These are phyloP conservation scores for Pseudogymnoascus sp. DNA, from an alignment of 2,329 filamentous ascomycete genomes.

Conservation along the genomic window DNA sequence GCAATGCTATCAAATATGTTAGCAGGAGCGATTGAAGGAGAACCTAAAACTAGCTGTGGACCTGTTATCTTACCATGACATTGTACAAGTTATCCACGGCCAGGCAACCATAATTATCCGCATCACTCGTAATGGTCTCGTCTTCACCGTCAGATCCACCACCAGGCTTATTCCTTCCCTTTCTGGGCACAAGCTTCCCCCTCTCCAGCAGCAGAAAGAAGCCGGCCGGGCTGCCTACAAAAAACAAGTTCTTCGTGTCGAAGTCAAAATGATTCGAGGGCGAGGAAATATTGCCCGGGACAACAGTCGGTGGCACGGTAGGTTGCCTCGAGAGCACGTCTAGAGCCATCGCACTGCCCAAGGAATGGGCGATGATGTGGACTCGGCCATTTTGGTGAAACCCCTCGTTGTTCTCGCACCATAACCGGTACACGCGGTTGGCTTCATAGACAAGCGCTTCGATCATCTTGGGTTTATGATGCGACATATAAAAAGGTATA, in stretches of 20 bases:
- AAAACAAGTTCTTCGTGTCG: constrained; percentile 80
- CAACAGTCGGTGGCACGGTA: constrained; percentile 51
- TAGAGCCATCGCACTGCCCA: constrained; percentile 89
- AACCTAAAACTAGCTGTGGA: constrained; percentile 40
- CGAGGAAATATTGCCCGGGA: constrained; percentile 34
- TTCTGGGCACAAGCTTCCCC: constrained; percentile 62
- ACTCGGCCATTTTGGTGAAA: constrained; percentile 76
- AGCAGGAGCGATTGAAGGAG: neutral
- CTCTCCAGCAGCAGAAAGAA: constrained; percentile 88
- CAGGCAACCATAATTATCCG: constrained; percentile 77
- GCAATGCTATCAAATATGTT: constrained; percentile 31
- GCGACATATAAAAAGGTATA: constrained; percentile 94
- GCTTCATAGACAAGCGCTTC: constrained; percentile 80
- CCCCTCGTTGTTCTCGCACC: constrained; percentile 87
- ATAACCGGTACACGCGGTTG: constrained; percentile 89
- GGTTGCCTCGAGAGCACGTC: constrained; percentile 89
- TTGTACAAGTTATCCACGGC: constrained; percentile 97
- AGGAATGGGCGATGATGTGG: constrained; percentile 85
- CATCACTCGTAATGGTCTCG: constrained; percentile 61
- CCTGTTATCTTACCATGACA: constrained; percentile 44
- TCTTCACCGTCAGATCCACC: constrained; percentile 51
- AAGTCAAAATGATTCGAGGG: constrained; percentile 71
- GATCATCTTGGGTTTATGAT: constrained; percentile 94
- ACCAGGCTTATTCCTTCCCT: constrained; percentile 66
- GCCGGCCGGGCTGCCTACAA: constrained; percentile 80